Evolutionary conservation across 164 flowering plant species (phyloP).

Genomic region (Sedum album): DNA sequence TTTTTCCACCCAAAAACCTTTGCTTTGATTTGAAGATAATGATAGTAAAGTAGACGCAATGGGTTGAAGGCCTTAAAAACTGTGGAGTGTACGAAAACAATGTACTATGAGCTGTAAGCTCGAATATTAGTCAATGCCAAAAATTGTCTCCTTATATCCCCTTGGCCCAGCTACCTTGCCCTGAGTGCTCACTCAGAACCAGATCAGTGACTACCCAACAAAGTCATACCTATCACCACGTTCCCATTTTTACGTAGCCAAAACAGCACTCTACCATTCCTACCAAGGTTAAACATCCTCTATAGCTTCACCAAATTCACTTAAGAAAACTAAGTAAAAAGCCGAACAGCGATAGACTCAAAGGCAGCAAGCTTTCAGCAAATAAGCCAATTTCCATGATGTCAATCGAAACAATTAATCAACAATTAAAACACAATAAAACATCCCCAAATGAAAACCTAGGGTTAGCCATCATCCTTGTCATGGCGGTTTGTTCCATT

Average conservation of each 20-base stretch:
- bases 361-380: not conserved
- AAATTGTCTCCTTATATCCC: not conserved
- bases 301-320: not conserved
- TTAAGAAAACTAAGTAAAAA: not conserved
- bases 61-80: no score
- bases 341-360: not conserved
- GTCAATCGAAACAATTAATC: not conserved
- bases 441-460: not conserved
- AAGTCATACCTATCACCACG: not conserved
- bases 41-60: not conserved
- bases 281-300: not conserved
- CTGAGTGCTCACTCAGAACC: not conserved
- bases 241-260: not conserved
- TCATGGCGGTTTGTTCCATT: conserved; percentile 1
- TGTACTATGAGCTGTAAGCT: no score
- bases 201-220: not conserved
- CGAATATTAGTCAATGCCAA: not conserved
- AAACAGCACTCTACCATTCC: not conserved
- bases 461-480: not conserved
- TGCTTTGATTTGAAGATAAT: conserved; percentile 5
- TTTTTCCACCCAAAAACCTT: not conserved
- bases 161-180: not conserved
- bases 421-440: not conserved
- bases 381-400: not conserved
- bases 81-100: no score